Conservation (phyloP, 169 alveolate species). For the Amoebophrya sp. region DNA sequence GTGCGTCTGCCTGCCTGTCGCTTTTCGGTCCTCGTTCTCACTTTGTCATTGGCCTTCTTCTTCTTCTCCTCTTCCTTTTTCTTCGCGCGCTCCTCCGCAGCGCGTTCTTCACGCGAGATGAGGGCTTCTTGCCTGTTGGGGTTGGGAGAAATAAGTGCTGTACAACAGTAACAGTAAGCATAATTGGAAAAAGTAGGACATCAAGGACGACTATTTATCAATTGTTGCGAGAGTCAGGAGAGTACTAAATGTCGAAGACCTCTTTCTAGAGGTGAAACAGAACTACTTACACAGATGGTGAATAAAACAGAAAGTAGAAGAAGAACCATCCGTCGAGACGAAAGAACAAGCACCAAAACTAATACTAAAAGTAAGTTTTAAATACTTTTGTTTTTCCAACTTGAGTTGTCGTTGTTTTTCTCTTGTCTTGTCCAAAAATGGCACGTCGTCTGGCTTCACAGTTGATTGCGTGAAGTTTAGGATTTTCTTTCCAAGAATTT, state of each 20-base stretch:
- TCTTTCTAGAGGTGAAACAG: not conserved
- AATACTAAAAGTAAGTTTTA: not conserved
- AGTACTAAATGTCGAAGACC: not conserved
- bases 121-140: too few species aligned
- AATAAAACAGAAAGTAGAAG: not conserved
- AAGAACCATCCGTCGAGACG: not conserved
- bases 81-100: not conserved
- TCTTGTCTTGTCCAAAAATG: constrained; percentile 31
- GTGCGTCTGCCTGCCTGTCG: not conserved
- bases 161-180: too few species aligned
- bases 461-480: constrained; percentile 57
- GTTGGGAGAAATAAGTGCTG: too few species aligned
- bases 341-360: not conserved
- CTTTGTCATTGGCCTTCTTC: not conserved
- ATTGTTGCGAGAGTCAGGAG: too few species aligned
- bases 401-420: constrained; percentile 27
- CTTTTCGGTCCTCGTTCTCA: not conserved
- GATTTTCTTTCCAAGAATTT: constrained; percentile 70
- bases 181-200: too few species aligned
- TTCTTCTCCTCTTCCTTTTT: not conserved
- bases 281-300: not conserved
- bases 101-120: too few species aligned
- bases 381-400: not conserved
- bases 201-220: too few species aligned
- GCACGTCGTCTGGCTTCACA: constrained; percentile 39